Evolutionary conservation across 2,329 filamentous ascomycete species (phyloP), one percentile per base, ranked within the genome.

Genomic region (Penicillium thymicola): DNA sequence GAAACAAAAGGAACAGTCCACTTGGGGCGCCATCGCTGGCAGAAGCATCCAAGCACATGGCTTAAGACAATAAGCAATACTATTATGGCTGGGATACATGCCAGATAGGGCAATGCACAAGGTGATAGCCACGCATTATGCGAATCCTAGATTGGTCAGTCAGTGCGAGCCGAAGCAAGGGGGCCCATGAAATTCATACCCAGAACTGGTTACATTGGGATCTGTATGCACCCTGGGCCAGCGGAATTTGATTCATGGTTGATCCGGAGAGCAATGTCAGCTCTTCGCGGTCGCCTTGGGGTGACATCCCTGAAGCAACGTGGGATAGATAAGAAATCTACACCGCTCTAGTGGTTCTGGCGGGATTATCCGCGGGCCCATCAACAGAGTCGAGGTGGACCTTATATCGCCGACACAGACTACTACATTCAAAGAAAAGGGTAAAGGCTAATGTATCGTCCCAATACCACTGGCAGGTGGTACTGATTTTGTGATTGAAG

Each of bases 1-100:
- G 75, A 64, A 18, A 85, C 70, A 58, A 86, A 85, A 4, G 80
- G 74, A 46, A 65, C 73, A 21, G 75, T 76, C 82, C 83, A 85
- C 70, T 63, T 69, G 34, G 83, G 79, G 41, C 74, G 71, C 64
- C 63, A 68, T 36, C 55, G 57, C 28, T 58, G 51, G 1, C 70
- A 42, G 1, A 67, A 37, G 25, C 63, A 60, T 5, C 59, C 61
- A n/a, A 73, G 40, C 9, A 74, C 7, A 55, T 75, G 68, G 27
- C 62, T 63, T 32, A 69, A 42, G 23, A 64, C 61, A 48, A 76
- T 58, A 11, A 69, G 16, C 10, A 67, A 42, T 23, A 70, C 55
- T 8, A 72, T 42, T 27, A 65, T 57, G 0, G 64, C 64, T 2
- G 73, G 73, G 6, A 70, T 54, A 10, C 63, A 59, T n/a, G 68